These are phyloP conservation scores for Monosporascus sp. DNA, from an alignment of 2,329 filamentous ascomycete species.

Conservation along the genomic window DNA sequence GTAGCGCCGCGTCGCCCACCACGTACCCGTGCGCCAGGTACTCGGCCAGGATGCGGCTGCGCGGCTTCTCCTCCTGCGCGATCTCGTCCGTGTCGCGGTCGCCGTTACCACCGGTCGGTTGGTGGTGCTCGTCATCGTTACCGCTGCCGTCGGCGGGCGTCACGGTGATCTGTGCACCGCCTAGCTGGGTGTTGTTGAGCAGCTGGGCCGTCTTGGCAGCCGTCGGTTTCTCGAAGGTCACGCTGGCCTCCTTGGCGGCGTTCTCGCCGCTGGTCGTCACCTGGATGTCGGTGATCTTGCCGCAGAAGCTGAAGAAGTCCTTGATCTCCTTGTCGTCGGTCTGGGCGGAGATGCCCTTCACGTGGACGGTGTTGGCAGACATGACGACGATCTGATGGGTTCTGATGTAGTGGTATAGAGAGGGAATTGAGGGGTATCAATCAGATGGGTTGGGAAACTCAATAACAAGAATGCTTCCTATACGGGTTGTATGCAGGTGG, in stretches of 20 bases:
- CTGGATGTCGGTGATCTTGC: constrained; percentile 83
- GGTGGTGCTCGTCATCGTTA: constrained; percentile 36
- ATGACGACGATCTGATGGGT: constrained; percentile 33
- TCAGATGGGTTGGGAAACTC: neutral
- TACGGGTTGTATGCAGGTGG: neutral
- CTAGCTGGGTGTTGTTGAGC: constrained; percentile 93
- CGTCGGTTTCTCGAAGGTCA: constrained; percentile 94
- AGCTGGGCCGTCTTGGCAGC: constrained; percentile 95
- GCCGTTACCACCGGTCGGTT: constrained; percentile 37
- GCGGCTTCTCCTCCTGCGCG: constrained; percentile 94
- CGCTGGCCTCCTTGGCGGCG: constrained; percentile 74
- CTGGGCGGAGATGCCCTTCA: constrained; percentile 78
- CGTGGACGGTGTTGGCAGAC: constrained; percentile 68
- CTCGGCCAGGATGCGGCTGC: constrained; percentile 87
- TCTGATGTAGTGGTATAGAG: neutral
- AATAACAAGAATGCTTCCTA: neutral
- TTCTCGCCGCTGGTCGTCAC: constrained; percentile 61
- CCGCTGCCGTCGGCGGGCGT: constrained; percentile 61
- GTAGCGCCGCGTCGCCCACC: constrained; percentile 68
- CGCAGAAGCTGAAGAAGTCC: constrained; percentile 97
- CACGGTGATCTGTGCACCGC: constrained; percentile 75
- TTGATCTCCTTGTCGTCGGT: constrained; percentile 87
- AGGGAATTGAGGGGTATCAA: neutral
- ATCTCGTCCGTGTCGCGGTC: constrained; percentile 64
- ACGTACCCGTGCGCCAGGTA: constrained; percentile 94